Evolutionary conservation across 441 rosid species (phyloP).

Genomic region (Gossypium trilobum): DNA sequence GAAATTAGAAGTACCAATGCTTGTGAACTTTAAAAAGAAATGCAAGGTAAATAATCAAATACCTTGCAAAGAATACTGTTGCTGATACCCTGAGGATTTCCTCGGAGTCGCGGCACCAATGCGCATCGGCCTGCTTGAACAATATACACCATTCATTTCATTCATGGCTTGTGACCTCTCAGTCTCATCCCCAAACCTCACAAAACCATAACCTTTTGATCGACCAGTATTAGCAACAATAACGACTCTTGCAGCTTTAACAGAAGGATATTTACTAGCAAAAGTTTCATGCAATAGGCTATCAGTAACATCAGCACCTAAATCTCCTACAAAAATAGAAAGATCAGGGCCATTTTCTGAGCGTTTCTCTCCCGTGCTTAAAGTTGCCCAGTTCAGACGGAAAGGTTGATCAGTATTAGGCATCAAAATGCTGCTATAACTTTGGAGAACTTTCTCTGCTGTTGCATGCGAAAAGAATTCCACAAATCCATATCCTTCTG

Average conservation of each 20-base stretch:
- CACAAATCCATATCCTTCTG: conserved; percentile 91
- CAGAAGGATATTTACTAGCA: conserved; percentile 62
- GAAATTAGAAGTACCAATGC: background rate
- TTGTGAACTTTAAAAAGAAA: background rate
- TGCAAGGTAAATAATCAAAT: conserved; percentile 15
- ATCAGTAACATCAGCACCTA: conserved; percentile 85
- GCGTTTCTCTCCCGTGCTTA: conserved; percentile 73
- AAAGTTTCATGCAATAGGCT: conserved; percentile 59
- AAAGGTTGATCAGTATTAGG: conserved; percentile 63
- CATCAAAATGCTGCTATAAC: conserved; percentile 53
- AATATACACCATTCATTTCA: conserved; percentile 83
- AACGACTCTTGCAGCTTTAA: conserved; percentile 82
- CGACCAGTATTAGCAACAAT: conserved; percentile 74
- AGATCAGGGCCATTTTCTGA: conserved; percentile 70
- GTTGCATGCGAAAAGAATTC: conserved; percentile 64
- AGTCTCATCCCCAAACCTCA: conserved; percentile 77
- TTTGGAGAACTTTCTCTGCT: conserved; percentile 72
- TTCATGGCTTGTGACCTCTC: conserved; percentile 76
- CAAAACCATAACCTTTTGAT: conserved; percentile 92
- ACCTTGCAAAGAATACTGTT: conserved; percentile 50
- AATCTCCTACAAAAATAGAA: conserved; percentile 90
- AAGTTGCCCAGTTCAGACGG: conserved; percentile 91
- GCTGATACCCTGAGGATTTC: conserved; percentile 71
- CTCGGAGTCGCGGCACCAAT: conserved; percentile 91
- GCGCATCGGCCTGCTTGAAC: conserved; percentile 89